These are phyloP conservation scores for Cyanidiococcus yangmingshanensis DNA, from an alignment of 23 red algal species.

Conservation along the genomic window DNA sequence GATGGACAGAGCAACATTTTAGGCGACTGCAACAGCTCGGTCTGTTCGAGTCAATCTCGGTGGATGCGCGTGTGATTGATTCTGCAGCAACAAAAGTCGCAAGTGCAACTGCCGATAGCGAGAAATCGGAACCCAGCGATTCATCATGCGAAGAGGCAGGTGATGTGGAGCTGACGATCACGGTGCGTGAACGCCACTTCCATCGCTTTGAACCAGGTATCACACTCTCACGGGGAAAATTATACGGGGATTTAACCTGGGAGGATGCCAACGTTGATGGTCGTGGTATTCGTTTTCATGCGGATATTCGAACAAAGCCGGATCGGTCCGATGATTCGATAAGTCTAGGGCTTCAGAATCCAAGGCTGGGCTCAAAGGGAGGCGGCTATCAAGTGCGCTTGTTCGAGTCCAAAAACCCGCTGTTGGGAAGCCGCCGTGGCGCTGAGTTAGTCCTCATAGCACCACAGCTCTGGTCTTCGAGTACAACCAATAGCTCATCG, in stretches of 20 bases:
- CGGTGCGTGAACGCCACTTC: constrained; percentile 23
- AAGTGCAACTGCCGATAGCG: not conserved
- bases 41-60: not conserved
- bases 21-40: constrained; percentile 5
- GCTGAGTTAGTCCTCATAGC: not conserved
- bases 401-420: not conserved
- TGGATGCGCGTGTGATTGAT: constrained; percentile 7
- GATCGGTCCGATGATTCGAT: not conserved
- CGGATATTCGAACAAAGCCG: constrained; percentile 9
- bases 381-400: constrained; percentile 8
- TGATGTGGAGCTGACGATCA: constrained; percentile 10
- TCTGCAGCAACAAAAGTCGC: not conserved
- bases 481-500: not conserved
- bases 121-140: too few relatives aligned
- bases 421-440: not conserved
- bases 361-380: not conserved
- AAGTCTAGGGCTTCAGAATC: constrained; percentile 9
- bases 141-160: not conserved
- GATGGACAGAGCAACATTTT: constrained; percentile 12
- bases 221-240: constrained; percentile 7
- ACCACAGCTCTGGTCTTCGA: not conserved
- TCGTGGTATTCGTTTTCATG: not conserved
- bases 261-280: constrained; percentile 29
- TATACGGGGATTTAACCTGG: constrained; percentile 24
- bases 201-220: constrained; percentile 32